Percentiles rank a stretch among this genome's conserved stretches.
Conservation (phyloP, 2,329 filamentous ascomycete species). For the Trichoderma sp. region DNA sequence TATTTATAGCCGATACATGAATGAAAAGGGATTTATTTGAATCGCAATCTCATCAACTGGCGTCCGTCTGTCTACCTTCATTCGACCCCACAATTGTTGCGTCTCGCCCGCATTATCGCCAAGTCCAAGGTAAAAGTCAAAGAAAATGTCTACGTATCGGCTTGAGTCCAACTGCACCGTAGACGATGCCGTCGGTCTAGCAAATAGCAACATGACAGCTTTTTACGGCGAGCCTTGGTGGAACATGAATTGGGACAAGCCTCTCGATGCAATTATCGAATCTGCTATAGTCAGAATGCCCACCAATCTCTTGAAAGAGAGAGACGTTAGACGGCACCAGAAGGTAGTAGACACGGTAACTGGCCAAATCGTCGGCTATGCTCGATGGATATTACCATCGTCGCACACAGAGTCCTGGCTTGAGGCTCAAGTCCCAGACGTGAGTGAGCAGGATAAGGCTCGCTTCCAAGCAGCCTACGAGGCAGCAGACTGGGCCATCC, state of each 20-base stretch:
- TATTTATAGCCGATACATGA: not conserved
- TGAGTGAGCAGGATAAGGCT: not conserved
- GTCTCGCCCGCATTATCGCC: not conserved
- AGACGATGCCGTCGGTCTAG: not conserved
- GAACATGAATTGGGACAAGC: not conserved
- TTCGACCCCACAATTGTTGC: not conserved
- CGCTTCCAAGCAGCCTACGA: not conserved
- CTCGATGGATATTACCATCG: not conserved
- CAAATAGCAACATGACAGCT: not conserved
- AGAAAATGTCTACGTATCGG: not conserved
- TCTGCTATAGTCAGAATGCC: not conserved
- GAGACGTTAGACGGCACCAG: not conserved
- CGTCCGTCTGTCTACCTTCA: not conserved
- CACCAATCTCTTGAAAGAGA: not conserved
- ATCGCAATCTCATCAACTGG: not conserved
- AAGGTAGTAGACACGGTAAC: not conserved
- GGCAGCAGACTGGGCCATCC: not conserved
- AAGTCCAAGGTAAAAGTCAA: not conserved
- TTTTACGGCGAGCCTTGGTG: not conserved
- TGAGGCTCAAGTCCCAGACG: not conserved
- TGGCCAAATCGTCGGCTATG: not conserved
- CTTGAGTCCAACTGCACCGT: not conserved
- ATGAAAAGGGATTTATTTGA: not conserved
- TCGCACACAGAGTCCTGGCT: not conserved
- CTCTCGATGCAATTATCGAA: not conserved